phyloP scores from a whole-genome alignment of 2,329 filamentous ascomycete species.

The Aspergillus sp. region DNA sequence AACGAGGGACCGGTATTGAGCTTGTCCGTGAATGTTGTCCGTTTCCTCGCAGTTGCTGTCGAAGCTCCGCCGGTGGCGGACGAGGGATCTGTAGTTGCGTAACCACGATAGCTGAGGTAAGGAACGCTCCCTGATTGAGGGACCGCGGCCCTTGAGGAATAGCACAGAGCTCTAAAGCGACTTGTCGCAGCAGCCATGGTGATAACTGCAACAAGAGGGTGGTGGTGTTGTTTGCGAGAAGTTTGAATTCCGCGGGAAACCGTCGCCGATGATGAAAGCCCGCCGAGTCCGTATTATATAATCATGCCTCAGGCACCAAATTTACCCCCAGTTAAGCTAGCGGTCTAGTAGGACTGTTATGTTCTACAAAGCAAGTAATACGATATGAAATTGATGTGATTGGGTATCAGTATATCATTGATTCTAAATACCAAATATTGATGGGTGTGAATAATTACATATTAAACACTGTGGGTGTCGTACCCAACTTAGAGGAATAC shows the following conservation, averaged over 20 bases:
- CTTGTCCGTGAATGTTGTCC: constrained; percentile 61
- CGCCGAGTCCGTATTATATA: not conserved
- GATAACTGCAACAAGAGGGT: constrained; percentile 12
- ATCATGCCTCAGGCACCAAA: not conserved
- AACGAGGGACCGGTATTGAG: constrained; percentile 66
- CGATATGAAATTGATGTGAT: not conserved
- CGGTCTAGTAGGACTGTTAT: not conserved
- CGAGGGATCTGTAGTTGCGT: constrained; percentile 40
- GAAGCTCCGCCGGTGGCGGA: constrained; percentile 42
- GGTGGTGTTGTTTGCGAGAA: constrained; percentile 7
- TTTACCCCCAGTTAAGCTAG: not conserved
- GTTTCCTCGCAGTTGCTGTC: constrained; percentile 56
- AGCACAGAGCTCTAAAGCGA: constrained; percentile 32
- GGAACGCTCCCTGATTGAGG: constrained; percentile 17
- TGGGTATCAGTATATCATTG: constrained; percentile 13
- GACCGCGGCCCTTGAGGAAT: constrained; percentile 22
- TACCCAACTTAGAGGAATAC: not conserved
- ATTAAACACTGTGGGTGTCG: constrained; percentile 12
- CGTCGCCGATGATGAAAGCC: constrained; percentile 1
- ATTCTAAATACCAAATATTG: not conserved
- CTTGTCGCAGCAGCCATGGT: constrained; percentile 36
- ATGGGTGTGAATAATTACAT: constrained; percentile 12
- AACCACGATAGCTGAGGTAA: constrained; percentile 29
- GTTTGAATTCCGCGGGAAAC: constrained; percentile 32
- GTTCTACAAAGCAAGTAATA: not conserved